Evolutionary conservation across 768 basidiomycete species (phyloP).

Genomic region (Kockovaella imperatae): DNA sequence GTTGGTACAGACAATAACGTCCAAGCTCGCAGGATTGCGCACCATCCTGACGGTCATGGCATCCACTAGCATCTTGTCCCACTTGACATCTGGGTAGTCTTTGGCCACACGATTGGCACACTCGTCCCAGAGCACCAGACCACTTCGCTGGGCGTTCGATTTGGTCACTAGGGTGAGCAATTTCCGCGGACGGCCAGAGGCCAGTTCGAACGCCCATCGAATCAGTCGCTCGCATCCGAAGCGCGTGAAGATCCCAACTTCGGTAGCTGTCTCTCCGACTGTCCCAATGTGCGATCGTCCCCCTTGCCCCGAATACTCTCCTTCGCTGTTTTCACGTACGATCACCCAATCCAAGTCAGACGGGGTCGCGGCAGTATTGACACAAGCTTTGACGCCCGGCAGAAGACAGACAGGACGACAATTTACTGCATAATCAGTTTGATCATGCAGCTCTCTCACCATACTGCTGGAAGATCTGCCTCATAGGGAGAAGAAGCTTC

Average conservation of each 20-base stretch:
- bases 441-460: too few species aligned
- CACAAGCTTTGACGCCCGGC: conserved; percentile 50
- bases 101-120: conserved; percentile 49
- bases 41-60: conserved; percentile 51
- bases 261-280: conserved; percentile 40
- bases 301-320: conserved; percentile 53
- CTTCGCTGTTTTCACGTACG: conserved; percentile 56
- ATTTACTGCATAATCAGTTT: too few species aligned
- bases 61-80: conserved; percentile 46
- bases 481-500: conserved; percentile 52
- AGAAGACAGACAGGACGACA: conserved; percentile 51
- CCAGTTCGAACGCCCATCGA: conserved; percentile 54
- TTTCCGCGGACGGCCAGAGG: conserved; percentile 51
- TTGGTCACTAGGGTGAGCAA: conserved; percentile 54
- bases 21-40: conserved; percentile 51
- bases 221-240: conserved; percentile 51
- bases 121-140: conserved; percentile 41
- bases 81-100: conserved; percentile 51
- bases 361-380: conserved; percentile 50
- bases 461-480: conserved; percentile 53
- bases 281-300: conserved; percentile 40
- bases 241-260: conserved; percentile 51
- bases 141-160: conserved; percentile 49
- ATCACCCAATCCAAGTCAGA: conserved; percentile 52
- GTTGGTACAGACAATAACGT: conserved; percentile 55